These are phyloP conservation scores for Ogataea hybrid DNA, from an alignment of 1,139 yeast species.

Conservation along the genomic window DNA sequence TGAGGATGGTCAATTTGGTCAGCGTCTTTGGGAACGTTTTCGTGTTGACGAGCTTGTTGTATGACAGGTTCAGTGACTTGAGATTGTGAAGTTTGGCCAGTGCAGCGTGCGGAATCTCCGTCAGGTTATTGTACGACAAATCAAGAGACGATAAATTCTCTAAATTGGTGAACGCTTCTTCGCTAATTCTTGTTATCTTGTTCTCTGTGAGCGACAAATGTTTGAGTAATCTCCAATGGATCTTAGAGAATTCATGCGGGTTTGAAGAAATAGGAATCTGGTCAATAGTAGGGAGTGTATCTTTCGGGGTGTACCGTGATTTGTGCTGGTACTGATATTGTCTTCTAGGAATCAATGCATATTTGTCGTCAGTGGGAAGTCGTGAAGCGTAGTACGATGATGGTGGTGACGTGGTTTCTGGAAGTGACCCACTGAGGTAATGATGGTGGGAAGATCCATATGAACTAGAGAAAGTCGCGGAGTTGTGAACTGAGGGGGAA, in stretches of 20 bases:
- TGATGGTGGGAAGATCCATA: slow-evolving; percentile 21
- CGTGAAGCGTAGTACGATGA: slow-evolving; percentile 23
- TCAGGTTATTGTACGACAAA: slow-evolving; percentile 52
- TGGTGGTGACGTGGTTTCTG: slow-evolving; percentile 19
- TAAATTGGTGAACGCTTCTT: slow-evolving; percentile 48
- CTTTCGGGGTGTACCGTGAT: slow-evolving; percentile 19
- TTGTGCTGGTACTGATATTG: slow-evolving; percentile 25
- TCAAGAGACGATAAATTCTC: slow-evolving; percentile 54
- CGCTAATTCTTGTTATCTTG: slow-evolving; percentile 45
- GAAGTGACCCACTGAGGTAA: slow-evolving; percentile 21
- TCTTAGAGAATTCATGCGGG: not conserved
- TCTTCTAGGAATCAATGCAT: slow-evolving; percentile 21
- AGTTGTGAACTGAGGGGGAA: slow-evolving; percentile 22
- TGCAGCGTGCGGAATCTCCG: slow-evolving; percentile 49
- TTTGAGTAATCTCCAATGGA: slow-evolving; percentile 51
- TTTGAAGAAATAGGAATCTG: slow-evolving; percentile 8
- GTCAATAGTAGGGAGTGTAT: slow-evolving; percentile 18
- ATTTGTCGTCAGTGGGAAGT: slow-evolving; percentile 21
- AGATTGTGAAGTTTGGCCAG: slow-evolving; percentile 47
- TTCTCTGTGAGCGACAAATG: slow-evolving; percentile 60
- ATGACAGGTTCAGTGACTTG: slow-evolving; percentile 55
- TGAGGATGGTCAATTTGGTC: slow-evolving; percentile 46
- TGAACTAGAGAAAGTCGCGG: slow-evolving; percentile 16
- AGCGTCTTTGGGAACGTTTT: slow-evolving; percentile 40
- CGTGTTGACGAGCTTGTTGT: slow-evolving; percentile 46